phyloP scores from a whole-genome alignment of 1,139 yeast genomes.

The Suhomyces terraborum region DNA sequence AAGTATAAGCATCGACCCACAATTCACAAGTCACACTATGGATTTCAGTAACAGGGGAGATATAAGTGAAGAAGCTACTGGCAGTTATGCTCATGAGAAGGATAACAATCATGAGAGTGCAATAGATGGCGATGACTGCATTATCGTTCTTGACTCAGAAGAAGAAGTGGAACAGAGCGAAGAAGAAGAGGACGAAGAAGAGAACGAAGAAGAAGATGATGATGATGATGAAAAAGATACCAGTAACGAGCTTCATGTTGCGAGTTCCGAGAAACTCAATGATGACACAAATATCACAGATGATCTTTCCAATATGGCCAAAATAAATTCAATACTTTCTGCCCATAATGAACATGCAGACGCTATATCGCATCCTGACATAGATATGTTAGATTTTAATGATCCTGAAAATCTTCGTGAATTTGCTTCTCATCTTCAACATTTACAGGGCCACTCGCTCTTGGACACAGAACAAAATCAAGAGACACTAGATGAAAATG shows the following conservation, averaged over 20 bases:
- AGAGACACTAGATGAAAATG: background rate
- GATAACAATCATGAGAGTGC: background rate
- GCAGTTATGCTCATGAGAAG: too few species aligned
- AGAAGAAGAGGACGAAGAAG: constrained; percentile 11
- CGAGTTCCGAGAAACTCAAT: too few species aligned
- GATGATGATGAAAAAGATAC: constrained; percentile 6
- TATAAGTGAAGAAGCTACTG: too few species aligned
- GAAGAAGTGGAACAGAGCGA: constrained; percentile 5
- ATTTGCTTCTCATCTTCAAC: constrained; percentile 15
- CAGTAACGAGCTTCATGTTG: too few species aligned
- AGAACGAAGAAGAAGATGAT: constrained; percentile 8
- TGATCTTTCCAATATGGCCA: background rate
- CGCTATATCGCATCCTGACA: background rate
- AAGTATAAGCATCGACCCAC: too few species aligned
- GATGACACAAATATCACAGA: too few species aligned
- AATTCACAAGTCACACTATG: too few species aligned
- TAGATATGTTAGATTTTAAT: background rate
- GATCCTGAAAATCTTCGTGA: constrained; percentile 8
- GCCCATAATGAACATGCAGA: background rate
- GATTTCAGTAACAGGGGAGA: too few species aligned
- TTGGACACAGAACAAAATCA: background rate
- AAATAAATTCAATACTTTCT: background rate
- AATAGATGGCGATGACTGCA: background rate
- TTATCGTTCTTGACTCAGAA: background rate
- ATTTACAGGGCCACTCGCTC: background rate